Evolutionary conservation across 768 basidiomycete genomes (phyloP).

Genomic region (Rhizopogon roseolus): DNA sequence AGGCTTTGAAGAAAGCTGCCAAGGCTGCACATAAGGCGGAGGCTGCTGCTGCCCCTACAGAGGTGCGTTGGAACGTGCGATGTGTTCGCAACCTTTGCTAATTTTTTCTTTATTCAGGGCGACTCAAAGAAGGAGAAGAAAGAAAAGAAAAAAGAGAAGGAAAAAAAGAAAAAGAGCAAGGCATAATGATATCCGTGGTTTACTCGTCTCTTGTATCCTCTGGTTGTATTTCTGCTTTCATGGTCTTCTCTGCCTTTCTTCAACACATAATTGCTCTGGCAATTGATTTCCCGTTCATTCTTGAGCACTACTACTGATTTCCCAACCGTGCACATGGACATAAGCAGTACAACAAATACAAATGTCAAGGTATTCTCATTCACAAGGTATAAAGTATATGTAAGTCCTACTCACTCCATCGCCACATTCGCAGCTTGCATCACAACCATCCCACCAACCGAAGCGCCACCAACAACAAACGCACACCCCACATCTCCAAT

Average conservation of each 20-base stretch:
- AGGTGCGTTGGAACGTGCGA: conserved; percentile 26
- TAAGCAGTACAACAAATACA: neutral
- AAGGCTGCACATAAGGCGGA: conserved; percentile 59
- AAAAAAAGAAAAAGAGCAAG: conserved; percentile 52
- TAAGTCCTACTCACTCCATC: neutral
- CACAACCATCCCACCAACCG: conserved; percentile 55
- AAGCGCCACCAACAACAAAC: conserved; percentile 55
- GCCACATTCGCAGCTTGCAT: conserved; percentile 51
- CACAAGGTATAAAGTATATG: neutral
- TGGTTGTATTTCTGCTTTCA: neutral
- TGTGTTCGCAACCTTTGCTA: conserved; percentile 3
- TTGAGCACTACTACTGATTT: too few species aligned
- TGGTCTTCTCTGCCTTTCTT: neutral
- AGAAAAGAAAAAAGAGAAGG: conserved; percentile 40
- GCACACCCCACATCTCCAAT: conserved; percentile 86
- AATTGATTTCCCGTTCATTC: too few species aligned
- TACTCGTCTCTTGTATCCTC: neutral
- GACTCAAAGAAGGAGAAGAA: conserved; percentile 33
- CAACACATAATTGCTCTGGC: too few species aligned
- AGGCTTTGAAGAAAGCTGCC: conserved; percentile 73
- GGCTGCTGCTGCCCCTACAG: conserved; percentile 22
- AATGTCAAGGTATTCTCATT: neutral
- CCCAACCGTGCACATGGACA: neutral
- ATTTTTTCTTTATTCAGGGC: conserved; percentile 17
- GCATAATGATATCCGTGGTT: conserved; percentile 16